phyloP scores from a whole-genome alignment of 2,329 filamentous ascomycete species.

The Claviceps paspali region DNA sequence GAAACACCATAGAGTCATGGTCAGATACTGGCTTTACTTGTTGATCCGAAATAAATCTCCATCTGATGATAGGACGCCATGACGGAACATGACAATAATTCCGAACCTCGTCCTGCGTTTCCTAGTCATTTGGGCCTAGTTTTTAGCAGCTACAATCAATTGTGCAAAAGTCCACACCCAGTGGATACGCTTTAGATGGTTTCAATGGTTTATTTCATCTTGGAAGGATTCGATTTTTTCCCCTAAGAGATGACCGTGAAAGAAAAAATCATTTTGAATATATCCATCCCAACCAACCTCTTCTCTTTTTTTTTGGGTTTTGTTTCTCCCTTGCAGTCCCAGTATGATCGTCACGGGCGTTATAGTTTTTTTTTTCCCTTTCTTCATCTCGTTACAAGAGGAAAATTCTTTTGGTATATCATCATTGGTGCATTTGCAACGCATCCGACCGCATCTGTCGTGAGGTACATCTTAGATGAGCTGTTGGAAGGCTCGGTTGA shows the following conservation, averaged over 20 bases:
- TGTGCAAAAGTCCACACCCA: no score
- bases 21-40: no score
- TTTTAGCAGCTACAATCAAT: no score
- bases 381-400: conserved; percentile 7
- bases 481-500: conserved; percentile 97
- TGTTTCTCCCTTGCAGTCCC: conserved; percentile 14
- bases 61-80: not conserved
- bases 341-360: conserved; percentile 12
- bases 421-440: not conserved
- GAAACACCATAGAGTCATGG: no score
- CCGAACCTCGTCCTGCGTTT: no score
- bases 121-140: no score
- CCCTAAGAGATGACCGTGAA: no score
- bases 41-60: no score
- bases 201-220: no score
- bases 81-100: not conserved
- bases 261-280: conserved; percentile 2
- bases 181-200: no score
- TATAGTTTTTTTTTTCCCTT: conserved; percentile 3
- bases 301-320: conserved; percentile 6
- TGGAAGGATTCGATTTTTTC: no score
- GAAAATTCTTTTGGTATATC: conserved; percentile 3
- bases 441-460: not conserved
- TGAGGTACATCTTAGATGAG: conserved; percentile 52
- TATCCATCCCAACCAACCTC: conserved; percentile 8